Conservation (phyloP, 768 basidiomycete species). For the Kwoniella newhampshirensis region DNA sequence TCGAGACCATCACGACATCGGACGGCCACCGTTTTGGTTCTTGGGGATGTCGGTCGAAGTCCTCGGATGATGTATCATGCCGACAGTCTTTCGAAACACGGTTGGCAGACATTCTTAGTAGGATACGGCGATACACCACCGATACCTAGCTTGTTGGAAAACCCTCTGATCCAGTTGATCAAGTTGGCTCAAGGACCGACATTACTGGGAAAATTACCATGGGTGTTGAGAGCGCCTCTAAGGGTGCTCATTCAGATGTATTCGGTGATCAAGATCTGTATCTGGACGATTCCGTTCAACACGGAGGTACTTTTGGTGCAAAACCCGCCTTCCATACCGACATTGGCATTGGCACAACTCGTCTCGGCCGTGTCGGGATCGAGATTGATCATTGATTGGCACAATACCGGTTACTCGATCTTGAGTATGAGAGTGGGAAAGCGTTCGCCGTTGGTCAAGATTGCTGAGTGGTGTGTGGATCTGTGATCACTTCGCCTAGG, state of each 20-base stretch:
- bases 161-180: slow-evolving; percentile 65
- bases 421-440: slow-evolving; percentile 77
- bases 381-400: slow-evolving; percentile 97
- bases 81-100: slow-evolving; percentile 78
- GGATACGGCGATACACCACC: slow-evolving; percentile 82
- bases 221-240: slow-evolving; percentile 64
- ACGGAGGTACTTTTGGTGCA: slow-evolving; percentile 74
- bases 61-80: slow-evolving; percentile 99
- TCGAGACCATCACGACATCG: slow-evolving; percentile 26
- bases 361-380: slow-evolving; percentile 67
- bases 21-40: slow-evolving; percentile 82
- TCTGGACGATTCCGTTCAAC: slow-evolving; percentile 68
- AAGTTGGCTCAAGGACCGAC: slow-evolving; percentile 68
- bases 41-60: slow-evolving; percentile 93
- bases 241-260: slow-evolving; percentile 73
- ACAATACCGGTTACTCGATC: slow-evolving; percentile 93
- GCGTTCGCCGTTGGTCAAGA: slow-evolving; percentile 66
- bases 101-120: slow-evolving; percentile 74
- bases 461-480: slow-evolving; percentile 68
- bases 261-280: slow-evolving; percentile 64
- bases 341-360: slow-evolving; percentile 79
- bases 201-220: slow-evolving; percentile 60
- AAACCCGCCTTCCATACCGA: slow-evolving; percentile 97
- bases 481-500: neutral
- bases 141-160: slow-evolving; percentile 67